Conservation (phyloP, 208 protist species). For the Trypanosoma mega region DNA sequence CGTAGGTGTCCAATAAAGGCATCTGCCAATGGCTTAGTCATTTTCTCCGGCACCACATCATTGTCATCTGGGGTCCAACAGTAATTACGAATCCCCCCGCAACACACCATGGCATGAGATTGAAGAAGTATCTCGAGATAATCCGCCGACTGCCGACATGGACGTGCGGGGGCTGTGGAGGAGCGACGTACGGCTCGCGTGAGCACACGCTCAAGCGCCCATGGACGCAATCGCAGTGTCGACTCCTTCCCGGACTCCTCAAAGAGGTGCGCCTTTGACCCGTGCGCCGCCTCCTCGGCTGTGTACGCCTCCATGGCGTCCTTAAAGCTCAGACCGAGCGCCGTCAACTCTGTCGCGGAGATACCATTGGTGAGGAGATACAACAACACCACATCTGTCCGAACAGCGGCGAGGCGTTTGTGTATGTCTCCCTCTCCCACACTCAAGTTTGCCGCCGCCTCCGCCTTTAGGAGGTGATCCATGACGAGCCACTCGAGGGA, state of each 20-base stretch:
- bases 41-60: slow-evolving; percentile 46
- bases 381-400: slow-evolving; percentile 67
- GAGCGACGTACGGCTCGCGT: slow-evolving; percentile 33
- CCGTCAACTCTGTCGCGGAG: slow-evolving; percentile 40
- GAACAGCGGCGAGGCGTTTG: slow-evolving; percentile 38
- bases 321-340: slow-evolving; percentile 41
- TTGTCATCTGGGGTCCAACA: slow-evolving; percentile 38
- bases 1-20: slow-evolving; percentile 51
- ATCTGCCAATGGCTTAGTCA: slow-evolving; percentile 42
- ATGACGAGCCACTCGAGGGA: slow-evolving; percentile 69
- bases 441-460: slow-evolving; percentile 4
- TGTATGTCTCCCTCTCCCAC: slow-evolving; percentile 12
- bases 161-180: background rate
- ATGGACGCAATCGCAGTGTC: slow-evolving; percentile 40
- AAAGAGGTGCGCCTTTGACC: slow-evolving; percentile 18
- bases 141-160: slow-evolving; percentile 39
- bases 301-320: slow-evolving; percentile 65
- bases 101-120: slow-evolving; percentile 54
- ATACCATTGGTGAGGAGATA: slow-evolving; percentile 62
- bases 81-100: slow-evolving; percentile 52
- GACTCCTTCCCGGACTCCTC: slow-evolving; percentile 5
- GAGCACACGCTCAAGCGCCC: slow-evolving; percentile 37
- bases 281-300: slow-evolving; percentile 13
- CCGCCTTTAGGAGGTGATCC: slow-evolving; percentile 38
- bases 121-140: slow-evolving; percentile 70